Evolutionary conservation across 768 basidiomycete genomes (phyloP).

Genomic region (Serendipita sp.): DNA sequence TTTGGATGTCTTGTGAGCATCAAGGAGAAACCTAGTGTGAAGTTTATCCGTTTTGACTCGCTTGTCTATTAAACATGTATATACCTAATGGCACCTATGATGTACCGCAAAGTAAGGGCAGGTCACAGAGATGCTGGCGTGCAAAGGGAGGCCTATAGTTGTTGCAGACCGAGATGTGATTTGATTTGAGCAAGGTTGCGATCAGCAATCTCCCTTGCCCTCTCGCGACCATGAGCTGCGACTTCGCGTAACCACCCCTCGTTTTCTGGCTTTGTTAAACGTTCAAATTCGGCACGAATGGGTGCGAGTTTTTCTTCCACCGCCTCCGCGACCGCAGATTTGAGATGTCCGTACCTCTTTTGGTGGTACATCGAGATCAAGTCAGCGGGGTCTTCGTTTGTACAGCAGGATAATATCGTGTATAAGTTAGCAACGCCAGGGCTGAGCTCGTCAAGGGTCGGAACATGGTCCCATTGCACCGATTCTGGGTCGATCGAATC

Average conservation of each 20-base stretch:
- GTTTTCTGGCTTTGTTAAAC: constrained; percentile 36
- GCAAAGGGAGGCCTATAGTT: background rate
- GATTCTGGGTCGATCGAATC: constrained; percentile 65
- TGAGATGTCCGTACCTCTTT: constrained; percentile 50
- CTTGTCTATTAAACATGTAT: too few species aligned
- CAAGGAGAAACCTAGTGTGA: too few species aligned
- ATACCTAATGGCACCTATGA: too few species aligned
- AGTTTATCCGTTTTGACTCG: too few species aligned
- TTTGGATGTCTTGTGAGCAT: too few species aligned
- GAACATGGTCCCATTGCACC: constrained; percentile 21
- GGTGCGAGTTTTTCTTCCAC: constrained; percentile 48
- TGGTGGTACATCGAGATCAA: constrained; percentile 37
- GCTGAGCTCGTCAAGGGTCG: background rate
- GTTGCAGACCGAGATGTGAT: constrained; percentile 13
- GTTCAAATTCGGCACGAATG: constrained; percentile 55
- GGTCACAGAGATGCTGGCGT: background rate
- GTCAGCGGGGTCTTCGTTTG: constrained; percentile 26
- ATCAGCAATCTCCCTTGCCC: constrained; percentile 44
- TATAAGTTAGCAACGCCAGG: constrained; percentile 77
- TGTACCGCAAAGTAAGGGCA: too few species aligned
- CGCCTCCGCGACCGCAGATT: constrained; percentile 57
- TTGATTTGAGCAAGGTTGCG: constrained; percentile 55
- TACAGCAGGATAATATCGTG: constrained; percentile 63
- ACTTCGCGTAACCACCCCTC: constrained; percentile 43
- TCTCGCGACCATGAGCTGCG: constrained; percentile 44